Conservation (phyloP, 345 rosid species). For the Rhizophora mangle region DNA sequence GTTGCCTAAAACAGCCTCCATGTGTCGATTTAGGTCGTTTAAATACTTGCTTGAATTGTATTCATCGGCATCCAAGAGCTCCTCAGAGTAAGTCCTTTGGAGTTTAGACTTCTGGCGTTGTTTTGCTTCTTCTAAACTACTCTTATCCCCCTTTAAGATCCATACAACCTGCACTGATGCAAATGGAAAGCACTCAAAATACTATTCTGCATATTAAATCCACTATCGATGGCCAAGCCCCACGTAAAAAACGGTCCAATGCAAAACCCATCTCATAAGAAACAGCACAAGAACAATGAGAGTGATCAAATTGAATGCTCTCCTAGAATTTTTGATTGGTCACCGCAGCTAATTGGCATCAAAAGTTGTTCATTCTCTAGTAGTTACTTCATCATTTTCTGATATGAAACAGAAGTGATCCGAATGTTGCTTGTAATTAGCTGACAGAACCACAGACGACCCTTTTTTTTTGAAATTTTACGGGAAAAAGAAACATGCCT, state of each 20-base stretch:
- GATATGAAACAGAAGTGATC: too few relatives aligned
- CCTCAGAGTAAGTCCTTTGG: slow-evolving; percentile 68
- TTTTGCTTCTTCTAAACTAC: slow-evolving; percentile 33
- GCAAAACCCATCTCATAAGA: too few relatives aligned
- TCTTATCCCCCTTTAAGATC: slow-evolving; percentile 53
- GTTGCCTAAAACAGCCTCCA: slow-evolving; percentile 49
- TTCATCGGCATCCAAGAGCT: slow-evolving; percentile 63
- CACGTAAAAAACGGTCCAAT: too few relatives aligned
- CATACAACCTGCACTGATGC: slow-evolving; percentile 43
- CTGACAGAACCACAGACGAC: too few relatives aligned
- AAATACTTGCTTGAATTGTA: slow-evolving; percentile 62
- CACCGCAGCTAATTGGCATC: too few relatives aligned
- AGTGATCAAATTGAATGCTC: too few relatives aligned
- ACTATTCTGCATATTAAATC: not conserved
- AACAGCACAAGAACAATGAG: too few relatives aligned
- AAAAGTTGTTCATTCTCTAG: too few relatives aligned
- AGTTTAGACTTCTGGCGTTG: slow-evolving; percentile 26
- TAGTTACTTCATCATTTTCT: too few relatives aligned
- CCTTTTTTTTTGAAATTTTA: not conserved
- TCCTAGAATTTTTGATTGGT: too few relatives aligned
- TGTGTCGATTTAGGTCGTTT: slow-evolving; percentile 48
- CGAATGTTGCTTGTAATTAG: too few relatives aligned
- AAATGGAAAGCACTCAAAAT: not conserved
- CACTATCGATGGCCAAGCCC: not conserved
- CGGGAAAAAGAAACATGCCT: slow-evolving; percentile 39